Evolutionary conservation across 768 basidiomycete genomes (phyloP).

Genomic region (Mycena epipterygia): DNA sequence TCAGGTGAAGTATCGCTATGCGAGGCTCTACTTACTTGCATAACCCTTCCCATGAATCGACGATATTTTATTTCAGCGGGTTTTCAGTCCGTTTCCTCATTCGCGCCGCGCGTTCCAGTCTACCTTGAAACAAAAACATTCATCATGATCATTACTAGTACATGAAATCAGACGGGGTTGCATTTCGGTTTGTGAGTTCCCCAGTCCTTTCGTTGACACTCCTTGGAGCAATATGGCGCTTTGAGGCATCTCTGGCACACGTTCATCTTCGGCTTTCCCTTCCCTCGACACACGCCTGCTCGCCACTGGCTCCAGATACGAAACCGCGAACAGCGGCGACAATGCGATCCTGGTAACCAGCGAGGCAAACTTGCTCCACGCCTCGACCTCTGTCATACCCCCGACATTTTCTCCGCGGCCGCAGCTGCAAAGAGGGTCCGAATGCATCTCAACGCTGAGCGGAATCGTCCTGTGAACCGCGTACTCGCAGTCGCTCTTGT

Average conservation of each 20-base stretch:
- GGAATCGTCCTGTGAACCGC: constrained; percentile 31
- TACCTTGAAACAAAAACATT: constrained; percentile 26
- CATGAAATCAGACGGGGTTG: constrained; percentile 5
- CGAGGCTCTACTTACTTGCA: no score
- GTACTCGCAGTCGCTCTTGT: constrained; percentile 46
- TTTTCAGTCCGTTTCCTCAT: no score
- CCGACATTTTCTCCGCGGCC: constrained; percentile 44
- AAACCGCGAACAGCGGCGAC: constrained; percentile 60
- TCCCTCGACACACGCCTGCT: constrained; percentile 41
- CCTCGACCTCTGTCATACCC: constrained; percentile 31
- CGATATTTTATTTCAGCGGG: no score
- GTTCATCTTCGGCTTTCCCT: constrained; percentile 43
- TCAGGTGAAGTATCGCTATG: no score
- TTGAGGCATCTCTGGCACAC: constrained; percentile 46
- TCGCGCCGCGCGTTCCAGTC: no score
- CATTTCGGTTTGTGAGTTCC: constrained; percentile 36
- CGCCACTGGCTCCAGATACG: constrained; percentile 60
- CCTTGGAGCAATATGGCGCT: constrained; percentile 50
- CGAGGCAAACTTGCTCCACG: constrained; percentile 43
- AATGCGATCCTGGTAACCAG: constrained; percentile 47
- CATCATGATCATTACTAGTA: no score
- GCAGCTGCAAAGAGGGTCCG: constrained; percentile 46
- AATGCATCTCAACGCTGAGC: constrained; percentile 38
- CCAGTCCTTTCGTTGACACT: constrained; percentile 56
- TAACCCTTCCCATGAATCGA: no score